Evolutionary conservation across 768 basidiomycete species (phyloP), one percentile per base, ranked within the genome.

Genomic region (Leccinum aurantiacum): DNA sequence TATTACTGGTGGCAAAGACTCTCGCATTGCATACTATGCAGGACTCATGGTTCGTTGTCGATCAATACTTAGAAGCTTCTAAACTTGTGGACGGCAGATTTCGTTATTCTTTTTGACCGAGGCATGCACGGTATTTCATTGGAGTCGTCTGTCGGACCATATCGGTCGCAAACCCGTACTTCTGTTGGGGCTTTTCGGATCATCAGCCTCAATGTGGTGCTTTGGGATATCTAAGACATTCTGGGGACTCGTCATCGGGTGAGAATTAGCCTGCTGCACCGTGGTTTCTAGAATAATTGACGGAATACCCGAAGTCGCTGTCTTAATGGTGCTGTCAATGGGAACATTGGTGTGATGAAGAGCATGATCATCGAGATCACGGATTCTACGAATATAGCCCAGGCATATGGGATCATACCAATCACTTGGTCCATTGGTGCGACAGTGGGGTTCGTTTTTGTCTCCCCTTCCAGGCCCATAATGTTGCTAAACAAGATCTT

Each of bases 331-430:
- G 79, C 78, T 37, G 66, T 82, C 15, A 82, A 82, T 62, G 89
- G 88, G n/a, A 88, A 83, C 60, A 71, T 80, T 25, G 80, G 82
- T 3, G 74, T 82, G 31, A 74, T 81, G 60, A 82, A 82, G 60
- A 80, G 80, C 51, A 76, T 78, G 73, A 56, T 72, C 8, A 74
- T 72, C 4, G 82, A 83, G 63, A 76, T 83, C 33, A 81, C 73
- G 6, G 71, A 72, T 44, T 41, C 73, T 4, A 72, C 72, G 14
- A 75, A 68, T 60, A 61, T 65, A 53, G 74, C 65, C 6, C 64
- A 61, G 41, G 80, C 84, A 15, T 90, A 85, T 68, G 81, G 83
- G 3, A 84, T 82, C 58, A 74, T 88, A 70, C 89, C 90, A 1
- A 64, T 75, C 10, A 66, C 77, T 17, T 82, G 82, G 82, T 71